Conservation (phyloP, 2,329 filamentous ascomycete genomes). For the Epicoccum nigrum region DNA sequence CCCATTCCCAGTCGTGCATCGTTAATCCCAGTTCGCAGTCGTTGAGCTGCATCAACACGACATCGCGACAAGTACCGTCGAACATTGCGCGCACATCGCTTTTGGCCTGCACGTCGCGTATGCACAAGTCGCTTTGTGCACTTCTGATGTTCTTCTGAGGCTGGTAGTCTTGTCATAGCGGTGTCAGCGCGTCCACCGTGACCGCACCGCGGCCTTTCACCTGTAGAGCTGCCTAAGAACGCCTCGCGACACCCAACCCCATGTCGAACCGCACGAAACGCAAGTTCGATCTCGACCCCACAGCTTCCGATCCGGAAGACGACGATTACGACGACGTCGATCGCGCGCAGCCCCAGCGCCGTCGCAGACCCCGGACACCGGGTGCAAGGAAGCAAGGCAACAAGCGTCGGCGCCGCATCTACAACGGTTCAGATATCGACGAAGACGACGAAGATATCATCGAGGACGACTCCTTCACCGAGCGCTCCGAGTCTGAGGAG, state of each 20-base stretch:
- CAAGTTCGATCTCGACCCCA: constrained; percentile 48
- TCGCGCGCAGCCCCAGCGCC: constrained; percentile 39
- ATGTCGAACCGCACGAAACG: constrained; percentile 51
- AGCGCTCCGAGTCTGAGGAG: constrained; percentile 51
- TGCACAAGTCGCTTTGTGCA: constrained; percentile 24
- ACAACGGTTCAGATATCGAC: constrained; percentile 46
- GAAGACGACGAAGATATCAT: constrained; percentile 58
- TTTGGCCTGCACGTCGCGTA: constrained; percentile 22
- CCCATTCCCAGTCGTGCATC: constrained; percentile 22
- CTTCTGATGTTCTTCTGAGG: constrained; percentile 34
- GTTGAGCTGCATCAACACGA: constrained; percentile 31
- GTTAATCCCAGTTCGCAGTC: constrained; percentile 19
- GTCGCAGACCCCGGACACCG: constrained; percentile 34
- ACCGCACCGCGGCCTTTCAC: constrained; percentile 18
- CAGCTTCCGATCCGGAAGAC: constrained; percentile 48
- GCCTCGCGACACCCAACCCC: constrained; percentile 31
- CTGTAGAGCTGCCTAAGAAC: constrained; percentile 26
- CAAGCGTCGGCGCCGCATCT: constrained; percentile 44
- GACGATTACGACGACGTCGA: constrained; percentile 46
- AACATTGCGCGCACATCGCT: constrained; percentile 27
- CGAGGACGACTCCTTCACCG: constrained; percentile 52
- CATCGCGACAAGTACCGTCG: constrained; percentile 22
- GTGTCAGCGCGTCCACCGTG: constrained; percentile 31
- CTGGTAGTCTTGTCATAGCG: constrained; percentile 22
- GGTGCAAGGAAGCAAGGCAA: constrained; percentile 36